These are phyloP conservation scores for Penicillium freii DNA, from an alignment of 2,329 filamentous ascomycete genomes.

Conservation along the genomic window DNA sequence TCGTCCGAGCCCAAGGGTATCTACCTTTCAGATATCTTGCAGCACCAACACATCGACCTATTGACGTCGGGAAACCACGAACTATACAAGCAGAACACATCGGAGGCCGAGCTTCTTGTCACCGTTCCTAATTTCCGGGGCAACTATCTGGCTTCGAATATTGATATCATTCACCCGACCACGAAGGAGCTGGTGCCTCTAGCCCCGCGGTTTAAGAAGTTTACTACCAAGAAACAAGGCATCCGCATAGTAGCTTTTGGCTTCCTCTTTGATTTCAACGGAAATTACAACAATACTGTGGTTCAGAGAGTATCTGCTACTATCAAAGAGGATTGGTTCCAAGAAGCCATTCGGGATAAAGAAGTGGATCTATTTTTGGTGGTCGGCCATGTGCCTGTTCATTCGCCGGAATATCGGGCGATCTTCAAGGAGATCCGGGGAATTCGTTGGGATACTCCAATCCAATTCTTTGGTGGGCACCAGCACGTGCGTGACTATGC, in stretches of 20 bases:
- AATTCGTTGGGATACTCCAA: slow-evolving; percentile 75
- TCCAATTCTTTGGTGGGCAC: slow-evolving; percentile 90
- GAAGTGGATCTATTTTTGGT: slow-evolving; percentile 86
- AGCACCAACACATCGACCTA: slow-evolving; percentile 77
- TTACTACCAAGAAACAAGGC: slow-evolving; percentile 85
- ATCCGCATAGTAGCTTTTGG: slow-evolving; percentile 85
- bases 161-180: slow-evolving; percentile 77
- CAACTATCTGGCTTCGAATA: slow-evolving; percentile 84
- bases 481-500: slow-evolving; percentile 83
- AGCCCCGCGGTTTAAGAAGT: slow-evolving; percentile 79
- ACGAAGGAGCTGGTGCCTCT: slow-evolving; percentile 71
- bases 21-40: slow-evolving; percentile 85
- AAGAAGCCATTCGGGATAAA: slow-evolving; percentile 71
- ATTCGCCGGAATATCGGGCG: slow-evolving; percentile 73
- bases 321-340: slow-evolving; percentile 84
- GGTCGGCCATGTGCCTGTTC: slow-evolving; percentile 78
- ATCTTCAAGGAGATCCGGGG: slow-evolving; percentile 77
- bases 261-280: slow-evolving; percentile 90
- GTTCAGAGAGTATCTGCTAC: slow-evolving; percentile 78
- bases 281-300: slow-evolving; percentile 85
- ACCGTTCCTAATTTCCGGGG: slow-evolving; percentile 81
- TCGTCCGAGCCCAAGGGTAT: slow-evolving; percentile 81
- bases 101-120: slow-evolving; percentile 71
- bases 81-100: slow-evolving; percentile 77
- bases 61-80: slow-evolving; percentile 93